Evolutionary conservation across 495 filamentous ascomycete species (phyloP).

Genomic region (Aspergillus ellipticus): DNA sequence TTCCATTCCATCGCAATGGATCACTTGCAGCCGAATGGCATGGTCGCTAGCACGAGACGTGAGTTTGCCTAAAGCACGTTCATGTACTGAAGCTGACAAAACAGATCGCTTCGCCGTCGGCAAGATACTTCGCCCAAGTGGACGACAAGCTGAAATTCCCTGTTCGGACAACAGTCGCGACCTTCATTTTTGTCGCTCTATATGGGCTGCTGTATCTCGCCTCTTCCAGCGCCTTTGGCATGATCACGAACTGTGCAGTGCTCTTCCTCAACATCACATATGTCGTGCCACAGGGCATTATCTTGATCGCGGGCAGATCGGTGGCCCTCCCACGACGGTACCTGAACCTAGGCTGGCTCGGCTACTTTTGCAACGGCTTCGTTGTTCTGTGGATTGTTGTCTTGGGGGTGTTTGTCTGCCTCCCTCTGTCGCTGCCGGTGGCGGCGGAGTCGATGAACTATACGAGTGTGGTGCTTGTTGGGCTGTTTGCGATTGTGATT

Average conservation of each 20-base stretch:
- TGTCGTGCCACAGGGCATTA: slow-evolving; percentile 29
- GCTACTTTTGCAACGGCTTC: slow-evolving; percentile 26
- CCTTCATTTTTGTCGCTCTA: slow-evolving; percentile 24
- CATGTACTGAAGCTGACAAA: neutral
- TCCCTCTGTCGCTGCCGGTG: slow-evolving; percentile 26
- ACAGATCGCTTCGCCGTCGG: slow-evolving; percentile 9
- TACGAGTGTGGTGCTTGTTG: slow-evolving; percentile 21
- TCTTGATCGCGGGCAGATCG: slow-evolving; percentile 23
- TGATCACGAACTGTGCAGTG: slow-evolving; percentile 32
- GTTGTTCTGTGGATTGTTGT: slow-evolving; percentile 25
- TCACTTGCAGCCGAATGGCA: slow-evolving; percentile 27
- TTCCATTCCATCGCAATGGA: slow-evolving; percentile 17
- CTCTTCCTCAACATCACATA: slow-evolving; percentile 35
- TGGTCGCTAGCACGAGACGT: slow-evolving; percentile 40
- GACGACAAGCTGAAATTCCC: slow-evolving; percentile 16
- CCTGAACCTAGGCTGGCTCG: slow-evolving; percentile 24
- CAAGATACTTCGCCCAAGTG: slow-evolving; percentile 22
- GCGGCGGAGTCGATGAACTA: slow-evolving; percentile 32
- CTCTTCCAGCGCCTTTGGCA: slow-evolving; percentile 35
- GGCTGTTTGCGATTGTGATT: slow-evolving; percentile 22
- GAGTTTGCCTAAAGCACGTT: neutral
- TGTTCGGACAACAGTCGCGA: slow-evolving; percentile 24
- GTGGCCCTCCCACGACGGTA: slow-evolving; percentile 23
- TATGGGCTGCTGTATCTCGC: slow-evolving; percentile 36
- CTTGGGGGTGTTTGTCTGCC: slow-evolving; percentile 26